Conservation (phyloP, 352 stramenopile genomes). For the Saprolegnia diclina region DNA sequence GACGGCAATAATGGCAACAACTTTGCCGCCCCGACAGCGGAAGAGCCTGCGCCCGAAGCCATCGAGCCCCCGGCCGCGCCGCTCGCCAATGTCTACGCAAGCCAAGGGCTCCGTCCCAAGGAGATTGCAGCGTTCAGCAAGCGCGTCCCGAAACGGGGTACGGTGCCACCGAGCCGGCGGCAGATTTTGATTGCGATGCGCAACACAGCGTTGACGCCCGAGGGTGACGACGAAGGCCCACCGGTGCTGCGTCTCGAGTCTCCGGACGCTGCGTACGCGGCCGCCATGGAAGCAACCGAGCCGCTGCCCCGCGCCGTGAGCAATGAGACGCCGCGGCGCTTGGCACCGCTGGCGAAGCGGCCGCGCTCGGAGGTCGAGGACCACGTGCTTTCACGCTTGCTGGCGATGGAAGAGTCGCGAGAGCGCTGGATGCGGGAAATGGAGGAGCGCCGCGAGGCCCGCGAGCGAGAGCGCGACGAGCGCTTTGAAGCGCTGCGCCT, state of each 20-base stretch:
- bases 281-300: neutral
- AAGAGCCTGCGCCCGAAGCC: neutral
- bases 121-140: constrained; percentile 10
- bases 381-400: constrained; percentile 10
- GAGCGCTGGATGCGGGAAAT: constrained; percentile 20
- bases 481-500: neutral
- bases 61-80: neutral
- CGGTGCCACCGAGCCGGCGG: constrained; percentile 10
- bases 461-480: constrained; percentile 16
- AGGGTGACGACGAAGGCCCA: constrained; percentile 15
- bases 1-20: neutral
- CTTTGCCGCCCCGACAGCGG: neutral
- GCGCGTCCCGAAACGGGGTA: neutral
- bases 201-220: constrained; percentile 21
- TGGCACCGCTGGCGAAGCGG: neutral
- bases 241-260: neutral
- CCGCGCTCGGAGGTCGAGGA: neutral
- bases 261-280: neutral
- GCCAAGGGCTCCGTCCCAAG: constrained; percentile 7
- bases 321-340: constrained; percentile 38
- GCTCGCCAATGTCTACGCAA: neutral
- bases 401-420: constrained; percentile 15
- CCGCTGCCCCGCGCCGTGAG: constrained; percentile 24
- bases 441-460: constrained; percentile 14
- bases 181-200: constrained; percentile 13